Conservation (phyloP, 2,329 filamentous ascomycete genomes). For the Fusarium continuum region DNA sequence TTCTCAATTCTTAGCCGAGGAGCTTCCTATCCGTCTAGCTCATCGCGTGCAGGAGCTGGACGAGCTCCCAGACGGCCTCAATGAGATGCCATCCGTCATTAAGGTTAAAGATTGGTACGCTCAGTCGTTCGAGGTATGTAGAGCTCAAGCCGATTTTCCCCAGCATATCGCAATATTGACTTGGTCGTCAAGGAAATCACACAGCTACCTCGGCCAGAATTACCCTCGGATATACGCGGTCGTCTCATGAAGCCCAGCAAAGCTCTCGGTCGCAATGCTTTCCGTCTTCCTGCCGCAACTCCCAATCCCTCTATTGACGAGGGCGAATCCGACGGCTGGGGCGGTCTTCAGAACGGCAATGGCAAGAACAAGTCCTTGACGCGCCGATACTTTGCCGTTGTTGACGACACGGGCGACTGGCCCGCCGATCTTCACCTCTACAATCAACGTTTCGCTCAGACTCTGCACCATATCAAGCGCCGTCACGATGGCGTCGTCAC, state of each 20-base stretch:
- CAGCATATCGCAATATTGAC: conserved; percentile 11
- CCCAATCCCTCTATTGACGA: conserved; percentile 88
- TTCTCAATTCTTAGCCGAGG: conserved; percentile 97
- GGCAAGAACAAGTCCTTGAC: conserved; percentile 59
- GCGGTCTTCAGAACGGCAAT: conserved; percentile 55
- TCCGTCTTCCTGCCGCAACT: conserved; percentile 82
- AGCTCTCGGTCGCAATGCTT: conserved; percentile 63
- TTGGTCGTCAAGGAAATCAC: conserved; percentile 81
- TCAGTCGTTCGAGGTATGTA: conserved; percentile 92
- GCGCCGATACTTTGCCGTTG: conserved; percentile 84
- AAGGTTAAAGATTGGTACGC: conserved; percentile 98
- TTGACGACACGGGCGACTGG: conserved; percentile 90
- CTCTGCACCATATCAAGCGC: conserved; percentile 92
- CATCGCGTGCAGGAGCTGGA: conserved; percentile 95
- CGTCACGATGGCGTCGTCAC: conserved; percentile 97
- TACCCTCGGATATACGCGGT: conserved; percentile 79
- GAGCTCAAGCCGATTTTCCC: not conserved
- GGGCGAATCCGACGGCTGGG: conserved; percentile 77
- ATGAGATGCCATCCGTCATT: conserved; percentile 96
- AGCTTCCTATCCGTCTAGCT: conserved; percentile 94
- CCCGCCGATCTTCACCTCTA: conserved; percentile 93
- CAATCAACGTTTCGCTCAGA: conserved; percentile 89
- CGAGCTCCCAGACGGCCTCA: conserved; percentile 92
- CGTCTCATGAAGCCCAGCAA: conserved; percentile 77
- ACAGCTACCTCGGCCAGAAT: conserved; percentile 77